Percentiles rank a stretch among this genome's conserved stretches.
phyloP scores from a whole-genome alignment of 1,139 yeast species.

The Protomyces lactucae-debilis region DNA sequence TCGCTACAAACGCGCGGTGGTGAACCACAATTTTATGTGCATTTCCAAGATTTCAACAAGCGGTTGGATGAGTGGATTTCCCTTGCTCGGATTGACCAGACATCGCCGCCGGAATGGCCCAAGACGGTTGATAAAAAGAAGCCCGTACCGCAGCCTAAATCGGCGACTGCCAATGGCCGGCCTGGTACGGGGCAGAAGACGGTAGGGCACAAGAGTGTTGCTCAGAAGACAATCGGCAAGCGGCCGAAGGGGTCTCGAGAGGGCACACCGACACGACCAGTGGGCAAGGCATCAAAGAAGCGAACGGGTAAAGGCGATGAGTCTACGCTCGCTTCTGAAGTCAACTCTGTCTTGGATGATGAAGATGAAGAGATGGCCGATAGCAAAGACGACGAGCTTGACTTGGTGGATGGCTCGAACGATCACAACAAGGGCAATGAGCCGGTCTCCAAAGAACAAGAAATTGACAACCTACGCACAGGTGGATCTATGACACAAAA shows the following conservation, averaged over 20 bases:
- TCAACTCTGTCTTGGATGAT: conserved; percentile 34
- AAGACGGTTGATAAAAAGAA: conserved; percentile 47
- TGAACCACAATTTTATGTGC: conserved; percentile 79
- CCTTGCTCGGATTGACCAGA: conserved; percentile 63
- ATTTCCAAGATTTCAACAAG: conserved; percentile 88
- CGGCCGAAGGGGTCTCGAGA: conserved; percentile 11
- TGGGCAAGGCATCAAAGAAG: conserved; percentile 42
- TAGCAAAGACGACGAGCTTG: conserved; percentile 75
- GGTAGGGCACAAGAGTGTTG: neutral
- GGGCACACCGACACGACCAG: conserved; percentile 46
- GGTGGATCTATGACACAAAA: conserved; percentile 97
- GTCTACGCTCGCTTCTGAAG: conserved; percentile 8
- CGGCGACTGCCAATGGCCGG: conserved; percentile 31
- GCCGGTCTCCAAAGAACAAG: conserved; percentile 71
- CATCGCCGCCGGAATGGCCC: conserved; percentile 65
- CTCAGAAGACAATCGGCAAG: conserved; percentile 15
- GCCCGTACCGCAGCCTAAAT: conserved; percentile 32
- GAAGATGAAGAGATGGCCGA: conserved; percentile 31
- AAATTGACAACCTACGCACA: conserved; percentile 82
- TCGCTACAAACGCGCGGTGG: conserved; percentile 74
- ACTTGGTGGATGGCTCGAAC: conserved; percentile 52
- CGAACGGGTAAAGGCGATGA: conserved; percentile 31
- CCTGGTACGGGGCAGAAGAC: conserved; percentile 35
- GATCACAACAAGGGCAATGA: conserved; percentile 48
- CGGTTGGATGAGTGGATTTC: conserved; percentile 92